A percentile compares a stretch with the other conserved stretches of the same genome.
These are phyloP conservation scores for Euphrasia arctica DNA, from an alignment of 305 asterid species.

Conservation along the genomic window DNA sequence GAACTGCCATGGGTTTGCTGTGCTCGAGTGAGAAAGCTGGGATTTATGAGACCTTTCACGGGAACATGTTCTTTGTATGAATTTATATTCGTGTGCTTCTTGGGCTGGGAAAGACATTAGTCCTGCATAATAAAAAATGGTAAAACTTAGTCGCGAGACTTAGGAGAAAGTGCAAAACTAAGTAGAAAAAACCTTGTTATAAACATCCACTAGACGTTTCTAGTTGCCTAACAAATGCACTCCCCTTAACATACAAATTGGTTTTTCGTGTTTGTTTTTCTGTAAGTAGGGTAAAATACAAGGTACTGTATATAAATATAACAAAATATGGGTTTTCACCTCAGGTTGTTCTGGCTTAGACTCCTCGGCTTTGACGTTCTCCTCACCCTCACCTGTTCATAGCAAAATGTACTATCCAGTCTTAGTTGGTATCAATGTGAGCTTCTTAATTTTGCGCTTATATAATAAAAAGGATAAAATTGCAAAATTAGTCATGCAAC, in stretches of 20 bases:
- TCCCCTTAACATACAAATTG: too few relatives aligned
- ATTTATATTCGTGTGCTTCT: not conserved
- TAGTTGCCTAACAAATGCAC: too few relatives aligned
- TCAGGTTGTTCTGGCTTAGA: slow-evolving; percentile 29
- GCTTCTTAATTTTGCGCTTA: too few relatives aligned
- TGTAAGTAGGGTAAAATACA: not conserved
- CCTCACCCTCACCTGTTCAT: slow-evolving; percentile 33
- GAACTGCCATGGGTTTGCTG: not conserved
- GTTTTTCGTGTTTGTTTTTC: not conserved
- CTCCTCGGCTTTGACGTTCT: slow-evolving; percentile 33
- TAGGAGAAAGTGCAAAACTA: too few relatives aligned
- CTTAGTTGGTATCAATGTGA: too few relatives aligned
- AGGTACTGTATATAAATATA: not conserved
- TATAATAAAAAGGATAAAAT: too few relatives aligned
- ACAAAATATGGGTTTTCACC: slow-evolving; percentile 20
- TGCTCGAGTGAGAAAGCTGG: not conserved
- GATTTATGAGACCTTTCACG: not conserved
- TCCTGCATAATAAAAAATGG: not conserved
- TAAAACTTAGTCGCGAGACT: too few relatives aligned
- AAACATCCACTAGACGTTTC: too few relatives aligned
- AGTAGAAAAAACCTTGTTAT: too few relatives aligned
- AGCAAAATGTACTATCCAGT: not conserved
- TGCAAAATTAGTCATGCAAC: too few relatives aligned
- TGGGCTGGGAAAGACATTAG: not conserved
- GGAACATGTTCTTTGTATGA: not conserved